Evolutionary conservation across 2,329 filamentous ascomycete genomes (phyloP).

Genomic region (Colletotrichum sp.): DNA sequence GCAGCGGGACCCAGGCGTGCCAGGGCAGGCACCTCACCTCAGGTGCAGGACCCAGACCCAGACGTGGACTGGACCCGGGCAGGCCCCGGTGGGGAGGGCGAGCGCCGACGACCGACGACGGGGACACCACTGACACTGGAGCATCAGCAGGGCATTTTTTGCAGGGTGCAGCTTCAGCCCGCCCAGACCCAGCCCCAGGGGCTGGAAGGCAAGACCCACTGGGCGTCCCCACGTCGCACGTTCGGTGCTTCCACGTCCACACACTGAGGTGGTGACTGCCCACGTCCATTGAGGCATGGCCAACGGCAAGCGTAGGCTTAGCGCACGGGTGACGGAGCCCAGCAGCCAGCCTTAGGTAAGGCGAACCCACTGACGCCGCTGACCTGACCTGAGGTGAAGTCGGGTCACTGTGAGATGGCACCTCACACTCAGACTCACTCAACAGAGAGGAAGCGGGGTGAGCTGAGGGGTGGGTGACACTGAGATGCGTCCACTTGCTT

Average conservation of each 20-base stretch:
- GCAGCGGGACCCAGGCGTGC: neutral
- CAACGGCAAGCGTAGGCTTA: neutral
- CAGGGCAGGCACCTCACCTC: neutral
- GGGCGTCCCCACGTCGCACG: neutral
- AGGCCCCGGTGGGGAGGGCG: neutral
- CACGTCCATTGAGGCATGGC: neutral
- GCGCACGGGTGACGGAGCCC: neutral
- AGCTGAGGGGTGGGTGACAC: slow-evolving; percentile 9
- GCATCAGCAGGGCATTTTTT: neutral
- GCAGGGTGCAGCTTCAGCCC: neutral
- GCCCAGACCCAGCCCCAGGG: neutral
- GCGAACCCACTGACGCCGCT: neutral
- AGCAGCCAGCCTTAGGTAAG: slow-evolving; percentile 11
- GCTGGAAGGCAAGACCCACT: neutral
- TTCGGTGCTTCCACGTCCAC: neutral
- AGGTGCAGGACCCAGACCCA: neutral
- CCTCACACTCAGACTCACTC: neutral
- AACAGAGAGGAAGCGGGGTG: neutral
- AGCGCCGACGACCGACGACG: neutral
- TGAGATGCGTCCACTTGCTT: neutral
- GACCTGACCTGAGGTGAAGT: neutral
- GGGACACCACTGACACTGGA: neutral
- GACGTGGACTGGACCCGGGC: neutral
- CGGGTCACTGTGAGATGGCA: neutral
- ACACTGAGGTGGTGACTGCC: neutral